These are phyloP conservation scores for Astraeus odoratus DNA, from an alignment of 768 basidiomycete genomes.

Conservation along the genomic window DNA sequence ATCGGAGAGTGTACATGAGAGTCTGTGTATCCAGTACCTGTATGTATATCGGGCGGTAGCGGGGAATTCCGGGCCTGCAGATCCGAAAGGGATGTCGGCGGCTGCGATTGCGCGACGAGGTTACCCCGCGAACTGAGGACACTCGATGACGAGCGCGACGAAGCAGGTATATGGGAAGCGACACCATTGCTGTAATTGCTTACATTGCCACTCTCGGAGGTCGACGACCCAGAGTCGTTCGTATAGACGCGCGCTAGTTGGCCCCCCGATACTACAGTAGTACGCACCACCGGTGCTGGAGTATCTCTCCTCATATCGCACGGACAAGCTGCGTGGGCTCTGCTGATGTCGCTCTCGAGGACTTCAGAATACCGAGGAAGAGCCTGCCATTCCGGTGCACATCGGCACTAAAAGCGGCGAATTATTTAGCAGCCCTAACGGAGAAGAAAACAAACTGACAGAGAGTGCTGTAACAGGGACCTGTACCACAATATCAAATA, in stretches of 20 bases:
- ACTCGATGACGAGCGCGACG: background rate
- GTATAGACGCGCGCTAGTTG: slow-evolving; percentile 22
- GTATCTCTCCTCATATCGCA: slow-evolving; percentile 26
- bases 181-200: background rate
- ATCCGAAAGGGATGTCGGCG: too few species aligned
- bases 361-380: slow-evolving; percentile 67
- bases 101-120: too few species aligned
- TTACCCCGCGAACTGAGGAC: background rate
- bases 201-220: slow-evolving; percentile 17
- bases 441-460: slow-evolving; percentile 38
- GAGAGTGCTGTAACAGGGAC: slow-evolving; percentile 85
- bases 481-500: slow-evolving; percentile 86
- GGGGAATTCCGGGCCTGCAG: too few species aligned
- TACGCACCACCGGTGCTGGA: background rate
- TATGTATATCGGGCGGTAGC: too few species aligned
- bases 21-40: too few species aligned
- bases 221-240: slow-evolving; percentile 26
- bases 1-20: too few species aligned
- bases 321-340: slow-evolving; percentile 31
- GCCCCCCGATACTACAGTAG: background rate
- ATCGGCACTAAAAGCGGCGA: slow-evolving; percentile 55
- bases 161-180: background rate
- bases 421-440: background rate
- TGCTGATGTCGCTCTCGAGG: slow-evolving; percentile 10
- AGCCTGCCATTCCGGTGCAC: slow-evolving; percentile 69